A percentile compares a stretch with the other conserved stretches of the same genome.
phyloP scores from a whole-genome alignment of 192 early-diverging fungal species.

The Lobosporangium transversale region DNA sequence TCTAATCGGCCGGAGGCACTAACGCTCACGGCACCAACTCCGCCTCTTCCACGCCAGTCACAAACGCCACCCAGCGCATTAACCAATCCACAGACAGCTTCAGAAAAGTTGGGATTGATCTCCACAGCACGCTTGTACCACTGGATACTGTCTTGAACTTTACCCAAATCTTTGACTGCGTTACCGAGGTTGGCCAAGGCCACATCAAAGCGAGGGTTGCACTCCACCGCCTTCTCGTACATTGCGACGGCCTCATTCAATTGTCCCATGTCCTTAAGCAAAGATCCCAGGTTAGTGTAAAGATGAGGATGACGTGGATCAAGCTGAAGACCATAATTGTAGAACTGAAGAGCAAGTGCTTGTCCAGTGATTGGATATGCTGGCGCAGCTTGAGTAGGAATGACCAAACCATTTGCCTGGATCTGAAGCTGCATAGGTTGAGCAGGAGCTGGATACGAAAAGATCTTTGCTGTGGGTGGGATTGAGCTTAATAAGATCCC shows the following conservation, averaged over 20 bases:
- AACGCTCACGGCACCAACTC: slow-evolving; percentile 58
- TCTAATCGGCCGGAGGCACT: slow-evolving; percentile 50
- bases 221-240: slow-evolving; percentile 90
- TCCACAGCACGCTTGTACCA: slow-evolving; percentile 87
- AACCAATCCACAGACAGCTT: slow-evolving; percentile 91
- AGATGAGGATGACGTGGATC: slow-evolving; percentile 88
- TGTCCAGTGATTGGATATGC: slow-evolving; percentile 68
- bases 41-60: slow-evolving; percentile 87
- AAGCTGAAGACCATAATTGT: slow-evolving; percentile 84
- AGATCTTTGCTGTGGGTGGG: slow-evolving; percentile 62
- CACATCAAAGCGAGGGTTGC: slow-evolving; percentile 89
- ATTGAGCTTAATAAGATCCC: slow-evolving; percentile 83
- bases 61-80: slow-evolving; percentile 90
- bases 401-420: slow-evolving; percentile 39
- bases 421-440: slow-evolving; percentile 39
- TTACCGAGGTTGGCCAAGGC: slow-evolving; percentile 94
- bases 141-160: slow-evolving; percentile 87
- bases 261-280: slow-evolving; percentile 90
- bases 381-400: slow-evolving; percentile 31
- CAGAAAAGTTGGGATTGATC: slow-evolving; percentile 90
- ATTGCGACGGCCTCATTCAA: slow-evolving; percentile 84
- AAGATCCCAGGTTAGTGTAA: slow-evolving; percentile 93
- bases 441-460: slow-evolving; percentile 52
- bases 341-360: slow-evolving; percentile 85
- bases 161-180: slow-evolving; percentile 90